A percentile compares a stretch with the other conserved stretches of the same genome.
Evolutionary conservation across 768 basidiomycete species (phyloP).

Genomic region (Panellus pusillus): DNA sequence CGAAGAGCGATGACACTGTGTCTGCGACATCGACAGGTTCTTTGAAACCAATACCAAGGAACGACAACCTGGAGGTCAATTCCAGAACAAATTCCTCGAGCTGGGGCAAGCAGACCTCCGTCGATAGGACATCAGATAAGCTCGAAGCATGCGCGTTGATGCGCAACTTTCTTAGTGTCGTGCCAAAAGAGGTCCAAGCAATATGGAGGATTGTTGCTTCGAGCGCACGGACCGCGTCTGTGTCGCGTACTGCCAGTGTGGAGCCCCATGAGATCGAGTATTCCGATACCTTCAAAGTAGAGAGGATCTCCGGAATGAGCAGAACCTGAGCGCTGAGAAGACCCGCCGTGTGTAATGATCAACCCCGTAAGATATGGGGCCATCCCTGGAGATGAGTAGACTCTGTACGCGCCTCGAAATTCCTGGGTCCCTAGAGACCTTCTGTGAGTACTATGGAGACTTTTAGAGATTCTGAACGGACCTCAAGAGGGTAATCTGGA

Average conservation of each 20-base stretch:
- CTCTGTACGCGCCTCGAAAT: slow-evolving; percentile 9
- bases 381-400: slow-evolving; percentile 3
- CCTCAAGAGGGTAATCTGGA: slow-evolving; percentile 8
- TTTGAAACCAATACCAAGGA: not conserved
- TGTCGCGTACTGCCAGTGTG: not conserved
- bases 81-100: slow-evolving; percentile 10
- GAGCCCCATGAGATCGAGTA: slow-evolving; percentile 13
- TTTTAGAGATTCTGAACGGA: not conserved
- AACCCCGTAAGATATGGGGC: not conserved
- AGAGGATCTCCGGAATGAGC: slow-evolving; percentile 7
- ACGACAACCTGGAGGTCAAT: slow-evolving; percentile 1
- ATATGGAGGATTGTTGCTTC: slow-evolving; percentile 4
- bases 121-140: slow-evolving; percentile 7
- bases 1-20: slow-evolving; percentile 1
- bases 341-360: not conserved
- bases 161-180: slow-evolving; percentile 1
- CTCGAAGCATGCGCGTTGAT: slow-evolving; percentile 5
- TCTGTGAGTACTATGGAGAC: not conserved
- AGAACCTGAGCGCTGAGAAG: not conserved
- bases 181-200: slow-evolving; percentile 11
- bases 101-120: not conserved
- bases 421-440: slow-evolving; percentile 3
- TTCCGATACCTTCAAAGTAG: slow-evolving; percentile 3
- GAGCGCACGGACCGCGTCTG: not conserved
- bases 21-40: not conserved